These are phyloP conservation scores for Yamagishiella unicocca DNA, from an alignment of 139 green algal genomes.

Conservation along the genomic window DNA sequence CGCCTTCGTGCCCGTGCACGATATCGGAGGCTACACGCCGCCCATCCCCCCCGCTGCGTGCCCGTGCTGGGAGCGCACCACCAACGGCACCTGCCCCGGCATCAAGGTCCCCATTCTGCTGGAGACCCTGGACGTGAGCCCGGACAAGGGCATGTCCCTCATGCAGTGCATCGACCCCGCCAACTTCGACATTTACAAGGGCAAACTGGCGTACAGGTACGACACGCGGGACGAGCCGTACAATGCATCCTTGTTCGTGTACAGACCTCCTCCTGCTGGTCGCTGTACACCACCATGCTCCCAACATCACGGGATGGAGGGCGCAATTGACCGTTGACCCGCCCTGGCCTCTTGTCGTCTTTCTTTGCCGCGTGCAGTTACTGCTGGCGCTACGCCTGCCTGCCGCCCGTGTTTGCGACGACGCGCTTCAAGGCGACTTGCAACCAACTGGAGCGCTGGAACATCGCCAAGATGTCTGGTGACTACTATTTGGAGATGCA, in stretches of 20 bases:
- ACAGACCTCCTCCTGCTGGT: no score
- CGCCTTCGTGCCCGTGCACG: background rate
- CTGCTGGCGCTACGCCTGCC: constrained; percentile 64
- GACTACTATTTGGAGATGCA: constrained; percentile 27
- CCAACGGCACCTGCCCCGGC: constrained; percentile 24
- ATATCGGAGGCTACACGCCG: background rate
- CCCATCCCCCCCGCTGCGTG: constrained; percentile 31
- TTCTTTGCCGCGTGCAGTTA: constrained; percentile 43
- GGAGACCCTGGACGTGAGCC: constrained; percentile 29
- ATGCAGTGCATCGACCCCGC: constrained; percentile 56
- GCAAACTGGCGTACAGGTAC: constrained; percentile 52
- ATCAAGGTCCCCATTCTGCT: constrained; percentile 55
- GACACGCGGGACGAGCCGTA: no score
- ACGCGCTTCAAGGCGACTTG: constrained; percentile 55
- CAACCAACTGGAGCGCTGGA: constrained; percentile 34
- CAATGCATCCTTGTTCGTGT: no score
- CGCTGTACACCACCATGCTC: no score
- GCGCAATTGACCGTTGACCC: no score
- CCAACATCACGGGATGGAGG: no score
- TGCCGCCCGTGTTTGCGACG: constrained; percentile 52
- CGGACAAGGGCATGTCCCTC: constrained; percentile 16
- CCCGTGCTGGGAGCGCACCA: constrained; percentile 35
- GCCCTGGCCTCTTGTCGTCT: no score
- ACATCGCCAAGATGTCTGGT: constrained; percentile 32
- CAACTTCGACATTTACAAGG: constrained; percentile 58